Conservation (phyloP, 1,139 yeast genomes). For the Geotrichum europaeum region DNA sequence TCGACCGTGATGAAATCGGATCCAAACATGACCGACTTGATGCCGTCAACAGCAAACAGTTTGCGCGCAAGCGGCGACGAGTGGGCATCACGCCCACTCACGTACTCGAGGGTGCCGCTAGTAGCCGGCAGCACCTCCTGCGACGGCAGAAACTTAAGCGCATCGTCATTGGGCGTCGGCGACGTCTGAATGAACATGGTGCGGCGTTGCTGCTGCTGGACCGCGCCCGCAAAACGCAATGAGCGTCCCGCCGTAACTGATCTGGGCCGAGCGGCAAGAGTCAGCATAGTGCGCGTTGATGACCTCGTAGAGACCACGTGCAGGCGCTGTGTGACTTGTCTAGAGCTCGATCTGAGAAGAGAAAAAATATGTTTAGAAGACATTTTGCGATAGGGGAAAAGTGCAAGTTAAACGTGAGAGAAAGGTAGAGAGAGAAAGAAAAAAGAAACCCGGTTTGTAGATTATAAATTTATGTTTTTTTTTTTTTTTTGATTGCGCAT, state of each 20-base stretch:
- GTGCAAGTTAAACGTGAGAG: not conserved
- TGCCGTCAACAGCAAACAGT: conserved; percentile 83
- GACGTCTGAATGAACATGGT: conserved; percentile 48
- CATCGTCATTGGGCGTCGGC: conserved; percentile 87
- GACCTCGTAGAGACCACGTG: not conserved
- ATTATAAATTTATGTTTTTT: not conserved
- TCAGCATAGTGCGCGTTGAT: not conserved
- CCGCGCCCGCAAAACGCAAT: not conserved
- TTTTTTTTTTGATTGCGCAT: not conserved
- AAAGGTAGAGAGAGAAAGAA: not conserved
- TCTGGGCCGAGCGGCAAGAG: not conserved
- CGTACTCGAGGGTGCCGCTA: conserved; percentile 45
- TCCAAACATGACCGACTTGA: conserved; percentile 84
- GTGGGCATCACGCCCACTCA: conserved; percentile 63
- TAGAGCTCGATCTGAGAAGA: not conserved
- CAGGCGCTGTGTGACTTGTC: not conserved
- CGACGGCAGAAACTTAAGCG: conserved; percentile 80
- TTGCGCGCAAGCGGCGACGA: conserved; percentile 51
- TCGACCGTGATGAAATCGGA: conserved; percentile 80
- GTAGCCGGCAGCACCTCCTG: conserved; percentile 49
- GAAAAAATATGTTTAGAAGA: not conserved
- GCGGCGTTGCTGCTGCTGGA: conserved; percentile 13
- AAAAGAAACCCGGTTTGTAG: not conserved
- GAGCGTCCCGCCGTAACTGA: not conserved
- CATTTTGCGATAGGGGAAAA: too few species aligned